Conservation (phyloP, 495 filamentous ascomycete genomes). For the Aspergillus sclerotioniger region DNA sequence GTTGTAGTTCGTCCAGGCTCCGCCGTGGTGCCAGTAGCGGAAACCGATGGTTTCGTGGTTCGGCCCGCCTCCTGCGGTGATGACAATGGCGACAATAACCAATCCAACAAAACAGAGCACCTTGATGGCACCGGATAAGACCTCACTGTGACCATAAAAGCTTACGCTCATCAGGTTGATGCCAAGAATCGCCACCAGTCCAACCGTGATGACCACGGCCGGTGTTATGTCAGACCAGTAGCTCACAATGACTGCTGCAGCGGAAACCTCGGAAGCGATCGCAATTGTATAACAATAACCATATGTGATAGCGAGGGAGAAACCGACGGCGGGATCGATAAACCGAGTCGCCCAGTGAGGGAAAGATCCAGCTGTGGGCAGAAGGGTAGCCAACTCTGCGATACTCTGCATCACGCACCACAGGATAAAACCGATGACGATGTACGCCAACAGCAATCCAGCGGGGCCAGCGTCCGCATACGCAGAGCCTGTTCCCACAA, state of each 20-base stretch:
- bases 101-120: constrained; percentile 72
- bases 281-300: constrained; percentile 59
- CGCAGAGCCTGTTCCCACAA: constrained; percentile 69
- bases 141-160: constrained; percentile 73
- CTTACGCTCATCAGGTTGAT: constrained; percentile 69
- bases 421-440: constrained; percentile 63
- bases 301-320: constrained; percentile 58
- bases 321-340: constrained; percentile 66
- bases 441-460: constrained; percentile 66
- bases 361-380: constrained; percentile 71
- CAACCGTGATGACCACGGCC: constrained; percentile 68
- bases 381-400: constrained; percentile 73
- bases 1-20: constrained; percentile 39
- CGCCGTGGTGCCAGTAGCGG: constrained; percentile 59
- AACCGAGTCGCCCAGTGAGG: constrained; percentile 73
- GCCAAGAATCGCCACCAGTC: constrained; percentile 62
- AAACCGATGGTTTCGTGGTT: constrained; percentile 65
- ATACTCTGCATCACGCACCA: constrained; percentile 56
- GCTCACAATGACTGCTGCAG: constrained; percentile 68
- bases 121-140: constrained; percentile 70
- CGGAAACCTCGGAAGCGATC: constrained; percentile 68
- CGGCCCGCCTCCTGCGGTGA: constrained; percentile 65
- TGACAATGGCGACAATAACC: constrained; percentile 64
- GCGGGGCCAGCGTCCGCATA: constrained; percentile 66
- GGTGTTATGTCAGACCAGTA: constrained; percentile 58